A percentile compares a stretch with the other conserved stretches of the same genome.
Evolutionary conservation across 192 early-diverging fungal species (phyloP).

Genomic region (Linnemannia exigua): DNA sequence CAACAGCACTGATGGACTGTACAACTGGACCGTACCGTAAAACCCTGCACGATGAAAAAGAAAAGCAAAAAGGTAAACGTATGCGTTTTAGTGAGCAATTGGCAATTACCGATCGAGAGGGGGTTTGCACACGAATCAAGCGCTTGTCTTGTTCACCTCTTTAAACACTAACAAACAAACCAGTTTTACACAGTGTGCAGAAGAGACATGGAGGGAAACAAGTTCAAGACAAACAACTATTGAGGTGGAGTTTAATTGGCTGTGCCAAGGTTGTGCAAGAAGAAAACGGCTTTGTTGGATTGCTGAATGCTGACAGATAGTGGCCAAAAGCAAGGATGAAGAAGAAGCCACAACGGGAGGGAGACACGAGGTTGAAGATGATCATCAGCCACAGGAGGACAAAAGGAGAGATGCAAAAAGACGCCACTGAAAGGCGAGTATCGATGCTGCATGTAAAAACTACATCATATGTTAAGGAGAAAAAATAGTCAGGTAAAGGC

Average conservation of each 20-base stretch:
- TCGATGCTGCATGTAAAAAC: too few relatives aligned
- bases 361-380: not conserved
- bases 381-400: not conserved
- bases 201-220: not conserved
- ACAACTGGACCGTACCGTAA: not conserved
- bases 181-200: not conserved
- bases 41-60: too few relatives aligned
- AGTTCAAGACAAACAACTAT: not conserved
- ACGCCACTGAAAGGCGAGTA: not conserved
- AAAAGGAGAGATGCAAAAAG: not conserved
- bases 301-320: not conserved
- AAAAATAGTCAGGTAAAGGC: too few relatives aligned
- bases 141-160: not conserved
- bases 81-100: not conserved
- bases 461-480: too few relatives aligned
- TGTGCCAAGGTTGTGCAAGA: not conserved
- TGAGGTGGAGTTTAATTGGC: not conserved
- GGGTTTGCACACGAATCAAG: not conserved
- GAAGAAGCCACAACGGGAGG: not conserved
- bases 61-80: not conserved
- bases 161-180: not conserved
- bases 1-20: not conserved
- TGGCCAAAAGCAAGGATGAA: not conserved
- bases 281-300: not conserved
- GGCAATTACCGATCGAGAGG: not conserved